Conservation (phyloP, 805 yeast genomes). For the Candida insectalens region DNA sequence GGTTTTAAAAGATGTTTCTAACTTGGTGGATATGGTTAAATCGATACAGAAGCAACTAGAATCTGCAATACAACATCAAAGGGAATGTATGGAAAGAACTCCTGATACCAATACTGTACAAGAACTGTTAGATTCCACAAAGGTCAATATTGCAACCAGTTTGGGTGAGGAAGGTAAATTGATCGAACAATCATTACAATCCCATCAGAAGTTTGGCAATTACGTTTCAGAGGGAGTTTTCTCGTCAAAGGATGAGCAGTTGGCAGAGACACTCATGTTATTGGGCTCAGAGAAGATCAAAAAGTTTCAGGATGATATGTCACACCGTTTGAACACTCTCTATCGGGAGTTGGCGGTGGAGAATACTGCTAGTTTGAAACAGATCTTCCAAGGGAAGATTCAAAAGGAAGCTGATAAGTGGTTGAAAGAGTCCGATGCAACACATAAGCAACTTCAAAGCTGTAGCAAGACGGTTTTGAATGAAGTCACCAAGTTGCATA, state of each 20-base stretch:
- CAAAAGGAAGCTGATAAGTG: background rate
- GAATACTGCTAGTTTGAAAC: constrained; percentile 1
- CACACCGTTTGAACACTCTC: background rate
- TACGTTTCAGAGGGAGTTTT: background rate
- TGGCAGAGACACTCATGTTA: constrained; percentile 1
- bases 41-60: background rate
- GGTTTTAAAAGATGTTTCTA: background rate
- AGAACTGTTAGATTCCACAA: too few relatives aligned
- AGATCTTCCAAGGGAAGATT: background rate
- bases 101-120: background rate
- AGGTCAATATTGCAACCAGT: too few relatives aligned
- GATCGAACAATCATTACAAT: background rate
- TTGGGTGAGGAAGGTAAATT: background rate
- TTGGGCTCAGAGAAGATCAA: constrained; percentile 1
- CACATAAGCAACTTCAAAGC: background rate
- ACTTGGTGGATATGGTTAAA: background rate
- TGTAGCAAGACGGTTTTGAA: background rate
- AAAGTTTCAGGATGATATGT: constrained; percentile 1
- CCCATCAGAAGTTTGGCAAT: background rate
- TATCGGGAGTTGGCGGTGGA: background rate
- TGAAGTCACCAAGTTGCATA: background rate
- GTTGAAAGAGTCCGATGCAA: background rate
- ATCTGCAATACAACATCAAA: too few relatives aligned
- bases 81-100: background rate
- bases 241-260: background rate